Evolutionary conservation across 306 rosid species (phyloP).

Genomic region (Vigna angularis): DNA sequence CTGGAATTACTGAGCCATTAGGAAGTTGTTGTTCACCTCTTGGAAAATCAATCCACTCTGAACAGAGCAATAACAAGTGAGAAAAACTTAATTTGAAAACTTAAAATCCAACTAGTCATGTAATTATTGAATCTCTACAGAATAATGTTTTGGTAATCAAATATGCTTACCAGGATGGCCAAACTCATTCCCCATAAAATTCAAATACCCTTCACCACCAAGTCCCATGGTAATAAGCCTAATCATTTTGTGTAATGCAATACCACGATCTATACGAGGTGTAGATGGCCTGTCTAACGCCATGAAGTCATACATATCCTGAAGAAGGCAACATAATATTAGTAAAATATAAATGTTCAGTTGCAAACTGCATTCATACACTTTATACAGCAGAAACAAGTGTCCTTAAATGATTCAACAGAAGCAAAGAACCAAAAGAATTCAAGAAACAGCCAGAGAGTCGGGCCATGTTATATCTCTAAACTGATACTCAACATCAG

Average conservation of each 20-base stretch:
- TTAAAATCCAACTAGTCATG: slow-evolving; percentile 39
- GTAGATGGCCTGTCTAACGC: slow-evolving; percentile 89
- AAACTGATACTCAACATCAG: slow-evolving; percentile 28
- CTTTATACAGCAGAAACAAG: slow-evolving; percentile 18
- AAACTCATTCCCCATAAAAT: slow-evolving; percentile 99
- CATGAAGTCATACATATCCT: slow-evolving; percentile 99
- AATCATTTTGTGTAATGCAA: slow-evolving; percentile 97
- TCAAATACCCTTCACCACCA: slow-evolving; percentile 98
- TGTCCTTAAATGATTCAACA: slow-evolving; percentile 26
- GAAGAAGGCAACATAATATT: slow-evolving; percentile 47
- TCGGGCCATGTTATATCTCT: slow-evolving; percentile 23
- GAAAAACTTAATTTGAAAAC: slow-evolving; percentile 30
- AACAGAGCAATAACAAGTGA: slow-evolving; percentile 37
- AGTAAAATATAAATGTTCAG: slow-evolving; percentile 33
- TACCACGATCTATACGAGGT: slow-evolving; percentile 88
- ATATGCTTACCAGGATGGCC: slow-evolving; percentile 92
- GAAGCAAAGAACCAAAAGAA: slow-evolving; percentile 31
- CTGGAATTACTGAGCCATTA: slow-evolving; percentile 63
- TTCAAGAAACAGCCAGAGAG: slow-evolving; percentile 20
- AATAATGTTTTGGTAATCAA: slow-evolving; percentile 15
- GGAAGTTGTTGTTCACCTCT: slow-evolving; percentile 83
- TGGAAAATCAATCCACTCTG: slow-evolving; percentile 99
- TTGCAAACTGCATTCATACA: slow-evolving; percentile 19
- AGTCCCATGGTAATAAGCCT: slow-evolving; percentile 96
- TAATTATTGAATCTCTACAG: slow-evolving; percentile 34